Conservation (phyloP, 2,329 filamentous ascomycete genomes). For the Zalaria obscura region DNA sequence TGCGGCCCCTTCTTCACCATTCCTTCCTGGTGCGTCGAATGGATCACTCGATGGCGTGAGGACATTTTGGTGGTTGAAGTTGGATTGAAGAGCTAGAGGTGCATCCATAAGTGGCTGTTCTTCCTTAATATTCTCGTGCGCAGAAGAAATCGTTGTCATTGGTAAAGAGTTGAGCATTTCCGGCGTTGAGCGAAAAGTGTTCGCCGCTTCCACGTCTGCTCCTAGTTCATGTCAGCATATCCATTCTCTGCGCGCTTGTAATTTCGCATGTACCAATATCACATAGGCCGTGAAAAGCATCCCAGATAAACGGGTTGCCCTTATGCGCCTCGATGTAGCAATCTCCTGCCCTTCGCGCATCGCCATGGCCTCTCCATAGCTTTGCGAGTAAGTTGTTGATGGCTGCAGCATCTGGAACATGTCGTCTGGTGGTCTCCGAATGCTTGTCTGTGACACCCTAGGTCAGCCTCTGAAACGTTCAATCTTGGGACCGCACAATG, state of each 20-base stretch:
- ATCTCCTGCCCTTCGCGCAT: constrained; percentile 69
- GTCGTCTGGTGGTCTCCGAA: constrained; percentile 58
- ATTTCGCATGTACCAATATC: constrained; percentile 47
- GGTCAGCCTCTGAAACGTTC: not conserved
- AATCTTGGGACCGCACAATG: constrained; percentile 3
- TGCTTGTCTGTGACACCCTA: constrained; percentile 43
- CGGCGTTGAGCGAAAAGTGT: constrained; percentile 67
- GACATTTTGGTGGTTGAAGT: constrained; percentile 9
- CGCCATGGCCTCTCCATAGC: constrained; percentile 65
- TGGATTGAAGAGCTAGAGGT: constrained; percentile 11
- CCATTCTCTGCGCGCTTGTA: too few species aligned
- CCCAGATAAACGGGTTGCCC: constrained; percentile 93
- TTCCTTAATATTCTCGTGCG: constrained; percentile 16
- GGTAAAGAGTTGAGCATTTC: constrained; percentile 43
- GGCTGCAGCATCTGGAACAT: constrained; percentile 69
- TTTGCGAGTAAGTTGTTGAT: constrained; percentile 77
- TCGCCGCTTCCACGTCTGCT: constrained; percentile 64
- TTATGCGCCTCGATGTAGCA: constrained; percentile 83
- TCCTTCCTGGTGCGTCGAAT: constrained; percentile 22
- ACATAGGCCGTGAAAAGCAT: constrained; percentile 80
- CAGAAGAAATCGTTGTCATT: constrained; percentile 7
- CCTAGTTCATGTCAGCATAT: constrained; percentile 33
- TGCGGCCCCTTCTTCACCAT: constrained; percentile 2
- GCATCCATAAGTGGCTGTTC: constrained; percentile 10
- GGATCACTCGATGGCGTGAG: constrained; percentile 27